Conservation (phyloP, 2,329 filamentous ascomycete genomes). For the Gnomoniopsis smithogilvyi region DNA sequence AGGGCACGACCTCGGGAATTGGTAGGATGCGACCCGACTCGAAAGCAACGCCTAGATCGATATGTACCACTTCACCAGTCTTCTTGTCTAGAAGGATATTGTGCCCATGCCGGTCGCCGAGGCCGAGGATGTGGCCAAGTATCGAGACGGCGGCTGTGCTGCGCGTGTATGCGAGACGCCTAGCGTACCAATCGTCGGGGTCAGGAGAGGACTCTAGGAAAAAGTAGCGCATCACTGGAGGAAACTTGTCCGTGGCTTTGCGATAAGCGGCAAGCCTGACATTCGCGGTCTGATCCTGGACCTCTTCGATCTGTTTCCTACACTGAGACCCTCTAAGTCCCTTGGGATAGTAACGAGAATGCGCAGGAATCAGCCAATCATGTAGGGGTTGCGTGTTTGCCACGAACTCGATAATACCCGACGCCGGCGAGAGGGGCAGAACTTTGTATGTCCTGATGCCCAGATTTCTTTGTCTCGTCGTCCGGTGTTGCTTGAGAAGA, state of each 20-base stretch:
- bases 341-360: constrained; percentile 79
- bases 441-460: constrained; percentile 97
- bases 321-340: constrained; percentile 76
- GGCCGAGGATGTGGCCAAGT: constrained; percentile 84
- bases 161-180: constrained; percentile 84
- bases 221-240: constrained; percentile 93
- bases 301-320: constrained; percentile 74
- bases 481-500: constrained; percentile 79
- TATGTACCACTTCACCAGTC: constrained; percentile 92
- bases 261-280: constrained; percentile 72
- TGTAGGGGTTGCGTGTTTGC: constrained; percentile 88
- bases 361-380: constrained; percentile 87
- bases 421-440: constrained; percentile 76
- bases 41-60: constrained; percentile 95
- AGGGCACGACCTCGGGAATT: constrained; percentile 92
- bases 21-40: constrained; percentile 94
- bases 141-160: constrained; percentile 95
- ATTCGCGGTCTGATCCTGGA: constrained; percentile 67
- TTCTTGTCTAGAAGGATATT: constrained; percentile 91
- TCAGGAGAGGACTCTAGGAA: constrained; percentile 94
- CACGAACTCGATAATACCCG: constrained; percentile 96
- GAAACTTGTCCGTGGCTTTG: constrained; percentile 76
- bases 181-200: constrained; percentile 93
- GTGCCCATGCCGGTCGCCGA: constrained; percentile 93
- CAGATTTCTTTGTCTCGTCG: constrained; percentile 82